Evolutionary conservation across 768 basidiomycete genomes (phyloP).

Genomic region (Lactarius trivialis): DNA sequence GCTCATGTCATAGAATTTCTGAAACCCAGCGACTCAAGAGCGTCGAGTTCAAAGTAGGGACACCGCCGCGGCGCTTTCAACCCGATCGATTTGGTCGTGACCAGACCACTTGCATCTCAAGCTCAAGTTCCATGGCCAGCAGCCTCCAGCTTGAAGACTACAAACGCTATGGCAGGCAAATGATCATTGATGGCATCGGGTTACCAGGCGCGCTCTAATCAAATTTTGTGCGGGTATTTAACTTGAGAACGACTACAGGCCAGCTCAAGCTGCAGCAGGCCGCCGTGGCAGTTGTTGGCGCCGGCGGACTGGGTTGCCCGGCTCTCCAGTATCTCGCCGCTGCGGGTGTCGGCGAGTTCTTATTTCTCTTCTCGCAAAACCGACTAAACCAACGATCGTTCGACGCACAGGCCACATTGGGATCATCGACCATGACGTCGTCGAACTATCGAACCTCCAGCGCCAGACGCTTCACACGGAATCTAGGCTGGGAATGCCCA

Average conservation of each 20-base stretch:
- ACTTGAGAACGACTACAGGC: constrained; percentile 38
- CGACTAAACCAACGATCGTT: neutral
- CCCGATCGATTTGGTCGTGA: neutral
- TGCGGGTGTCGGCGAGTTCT: constrained; percentile 74
- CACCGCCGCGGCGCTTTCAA: neutral
- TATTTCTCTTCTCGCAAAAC: neutral
- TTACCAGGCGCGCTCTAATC: constrained; percentile 52
- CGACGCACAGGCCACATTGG: constrained; percentile 60
- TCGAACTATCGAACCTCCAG: constrained; percentile 86
- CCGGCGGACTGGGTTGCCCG: constrained; percentile 94
- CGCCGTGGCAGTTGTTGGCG: constrained; percentile 83
- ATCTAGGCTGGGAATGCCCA: constrained; percentile 62
- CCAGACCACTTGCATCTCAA: neutral
- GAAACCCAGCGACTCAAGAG: neutral
- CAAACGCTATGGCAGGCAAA: constrained; percentile 88
- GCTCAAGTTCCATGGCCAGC: constrained; percentile 1
- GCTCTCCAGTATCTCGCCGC: constrained; percentile 91
- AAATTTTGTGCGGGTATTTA: neutral
- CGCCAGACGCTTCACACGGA: constrained; percentile 87
- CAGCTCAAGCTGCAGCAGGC: constrained; percentile 75
- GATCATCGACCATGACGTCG: constrained; percentile 82
- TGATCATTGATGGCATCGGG: constrained; percentile 89
- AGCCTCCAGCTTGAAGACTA: constrained; percentile 55
- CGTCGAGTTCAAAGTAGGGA: neutral
- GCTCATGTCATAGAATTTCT: neutral